Conservation (phyloP, 1,139 yeast species). For the Yamadazyma membranifaciens region DNA sequence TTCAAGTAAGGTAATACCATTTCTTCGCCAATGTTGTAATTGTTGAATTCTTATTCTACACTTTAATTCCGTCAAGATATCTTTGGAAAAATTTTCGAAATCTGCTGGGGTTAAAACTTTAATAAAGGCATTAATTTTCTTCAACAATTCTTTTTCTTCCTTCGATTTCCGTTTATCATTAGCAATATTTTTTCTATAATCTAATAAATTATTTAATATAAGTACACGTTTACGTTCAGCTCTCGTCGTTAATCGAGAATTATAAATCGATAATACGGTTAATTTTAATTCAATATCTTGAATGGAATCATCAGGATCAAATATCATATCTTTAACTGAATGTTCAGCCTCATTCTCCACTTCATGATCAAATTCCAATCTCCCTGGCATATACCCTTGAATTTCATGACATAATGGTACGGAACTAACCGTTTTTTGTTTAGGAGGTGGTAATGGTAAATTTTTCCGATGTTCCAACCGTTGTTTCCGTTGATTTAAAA, state of each 20-base stretch:
- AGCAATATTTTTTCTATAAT: conserved; percentile 77
- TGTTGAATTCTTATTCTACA: conserved; percentile 83
- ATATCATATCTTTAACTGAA: conserved; percentile 90
- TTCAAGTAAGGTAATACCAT: conserved; percentile 83
- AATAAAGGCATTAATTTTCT: conserved; percentile 76
- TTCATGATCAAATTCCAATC: conserved; percentile 93
- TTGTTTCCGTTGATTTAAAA: conserved; percentile 64
- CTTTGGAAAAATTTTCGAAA: conserved; percentile 69
- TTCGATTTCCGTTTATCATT: conserved; percentile 78
- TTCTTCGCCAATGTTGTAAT: conserved; percentile 87
- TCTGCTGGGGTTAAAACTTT: conserved; percentile 79
- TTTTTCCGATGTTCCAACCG: conserved; percentile 71
- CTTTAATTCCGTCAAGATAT: conserved; percentile 72
- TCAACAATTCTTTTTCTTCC: conserved; percentile 83
- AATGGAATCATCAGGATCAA: conserved; percentile 88
- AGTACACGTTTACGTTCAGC: conserved; percentile 88
- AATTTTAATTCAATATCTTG: conserved; percentile 87
- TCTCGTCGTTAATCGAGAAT: conserved; percentile 82
- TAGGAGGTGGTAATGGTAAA: conserved; percentile 71
- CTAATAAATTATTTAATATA: conserved; percentile 73
- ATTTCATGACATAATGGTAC: conserved; percentile 96
- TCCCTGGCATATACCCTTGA: conserved; percentile 98
- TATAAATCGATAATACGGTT: conserved; percentile 84
- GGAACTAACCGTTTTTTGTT: conserved; percentile 84
- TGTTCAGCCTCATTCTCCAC: conserved; percentile 96